Base-by-base conservation (phyloP, 345 rosid genomes). In the Crucihimalaya himalaica region DNA sequence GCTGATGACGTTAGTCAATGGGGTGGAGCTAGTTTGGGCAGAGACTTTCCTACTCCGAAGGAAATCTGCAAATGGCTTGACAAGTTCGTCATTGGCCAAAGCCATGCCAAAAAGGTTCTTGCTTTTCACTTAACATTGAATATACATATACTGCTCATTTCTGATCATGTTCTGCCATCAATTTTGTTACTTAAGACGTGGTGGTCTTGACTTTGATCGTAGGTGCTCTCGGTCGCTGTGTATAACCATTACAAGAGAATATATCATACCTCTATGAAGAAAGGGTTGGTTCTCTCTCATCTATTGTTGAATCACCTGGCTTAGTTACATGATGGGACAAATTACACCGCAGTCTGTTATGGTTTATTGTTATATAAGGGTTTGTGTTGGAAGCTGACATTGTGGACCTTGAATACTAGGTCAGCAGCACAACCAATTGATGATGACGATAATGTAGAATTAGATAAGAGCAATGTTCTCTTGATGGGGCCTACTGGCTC, bases 401-500 rank as follows among this genome's bases (percentile, higher is more conserved):
- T 71, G 67, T 80, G 78, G 71, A 58, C 82, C 73, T 78, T 78
- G 53, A 70, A 76, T 75, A 77, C 87, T 89, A 94, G 98, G 97
- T 83, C 92, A 82, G 93, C 76, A 79, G 89, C 63, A 78, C 93
- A 89, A 82, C 35, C 82, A 52, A 45, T 81, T 75, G 92, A 87
- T 83, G 84, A 87, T 76, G 96, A 88, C 31, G 90, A 89, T 39
- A 80, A 84, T 28, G 97, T 94, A 19, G 98, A 91, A 75, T 81
- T 94, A 81, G 98, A 94, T 64, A 94, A 94, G 82, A 94, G 97
- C 86, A 94, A 91, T 77, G 97, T 91, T 39, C 96, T 94, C 53
- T 68, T 94, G 84, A 90, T 94, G 86, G 98, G 96, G 19, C 96
- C 97, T 45, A 94, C 98, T 70, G 98, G 97, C 69, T 94, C 98